phyloP scores from a whole-genome alignment of 78 protist genomes.

The Dictyostelium citrinum region DNA sequence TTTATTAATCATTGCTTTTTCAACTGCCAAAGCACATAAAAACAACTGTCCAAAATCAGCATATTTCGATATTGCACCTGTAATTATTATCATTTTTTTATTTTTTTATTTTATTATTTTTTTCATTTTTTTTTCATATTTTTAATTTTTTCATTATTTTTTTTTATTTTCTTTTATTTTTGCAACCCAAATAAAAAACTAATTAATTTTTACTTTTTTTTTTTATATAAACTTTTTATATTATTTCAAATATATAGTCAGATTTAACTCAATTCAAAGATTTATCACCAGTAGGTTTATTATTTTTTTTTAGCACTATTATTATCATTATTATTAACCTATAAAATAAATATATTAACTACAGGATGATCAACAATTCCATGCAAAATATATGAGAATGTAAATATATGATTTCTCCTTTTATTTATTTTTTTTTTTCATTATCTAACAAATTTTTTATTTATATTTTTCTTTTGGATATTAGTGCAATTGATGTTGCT shows the following conservation, averaged over 20 bases:
- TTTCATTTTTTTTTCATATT: background rate
- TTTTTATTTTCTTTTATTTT: background rate
- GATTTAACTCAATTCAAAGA: background rate
- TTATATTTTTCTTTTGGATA: background rate
- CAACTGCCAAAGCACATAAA: background rate
- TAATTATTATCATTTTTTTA: background rate
- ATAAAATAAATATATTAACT: too few species aligned
- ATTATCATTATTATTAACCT: background rate
- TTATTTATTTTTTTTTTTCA: too few species aligned
- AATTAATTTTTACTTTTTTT: background rate
- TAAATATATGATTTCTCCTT: background rate
- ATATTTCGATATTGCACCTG: background rate
- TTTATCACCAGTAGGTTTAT: background rate
- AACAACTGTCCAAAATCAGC: background rate
- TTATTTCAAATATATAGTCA: background rate
- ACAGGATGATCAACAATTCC: background rate
- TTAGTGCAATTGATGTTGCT: conserved; percentile 5
- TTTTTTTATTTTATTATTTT: background rate
- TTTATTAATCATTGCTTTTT: background rate
- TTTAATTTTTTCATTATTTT: background rate
- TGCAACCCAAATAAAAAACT: background rate
- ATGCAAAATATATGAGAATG: conserved; percentile 43
- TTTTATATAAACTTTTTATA: background rate
- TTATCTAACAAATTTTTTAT: too few species aligned
- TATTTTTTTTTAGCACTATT: background rate